Evolutionary conservation across 73 alveolate species (phyloP).

Genomic region (Diophrys sp.): DNA sequence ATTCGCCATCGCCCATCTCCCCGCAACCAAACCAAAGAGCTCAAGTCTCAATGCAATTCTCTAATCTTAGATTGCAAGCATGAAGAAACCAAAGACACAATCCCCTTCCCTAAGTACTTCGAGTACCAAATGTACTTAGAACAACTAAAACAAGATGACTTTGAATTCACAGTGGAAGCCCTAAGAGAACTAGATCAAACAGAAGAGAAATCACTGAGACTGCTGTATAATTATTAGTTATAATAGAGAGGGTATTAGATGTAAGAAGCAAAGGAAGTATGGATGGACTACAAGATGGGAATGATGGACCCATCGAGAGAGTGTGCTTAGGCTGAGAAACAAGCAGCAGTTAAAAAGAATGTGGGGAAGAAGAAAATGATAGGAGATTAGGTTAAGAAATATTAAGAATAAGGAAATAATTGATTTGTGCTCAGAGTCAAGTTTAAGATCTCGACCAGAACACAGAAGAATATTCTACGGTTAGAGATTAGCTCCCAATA

Average conservation of each 20-base stretch:
- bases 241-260: background rate
- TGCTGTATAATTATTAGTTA: background rate
- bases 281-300: conserved; percentile 23
- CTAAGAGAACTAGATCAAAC: background rate
- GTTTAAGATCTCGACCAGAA: too few species aligned
- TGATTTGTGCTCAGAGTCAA: too few species aligned
- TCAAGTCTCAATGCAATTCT: background rate
- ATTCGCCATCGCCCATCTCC: background rate
- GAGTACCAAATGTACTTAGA: conserved; percentile 1
- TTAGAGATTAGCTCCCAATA: too few species aligned
- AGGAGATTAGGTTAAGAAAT: background rate
- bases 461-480: too few species aligned
- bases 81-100: background rate
- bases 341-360: conserved; percentile 31
- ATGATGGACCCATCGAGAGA: conserved; percentile 44
- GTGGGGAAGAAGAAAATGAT: conserved; percentile 34
- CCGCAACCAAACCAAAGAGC: background rate
- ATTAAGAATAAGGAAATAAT: too few species aligned
- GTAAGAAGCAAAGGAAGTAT: conserved; percentile 16
- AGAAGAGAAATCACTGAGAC: background rate
- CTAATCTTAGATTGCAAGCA: background rate
- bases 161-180: background rate
- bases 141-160: background rate
- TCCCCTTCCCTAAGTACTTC: background rate
- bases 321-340: conserved; percentile 36